Evolutionary conservation across 1,284 basidiomycete species (phyloP), one percentile per base, ranked within the genome.

Genomic region (Fomitopsis pinicola): DNA sequence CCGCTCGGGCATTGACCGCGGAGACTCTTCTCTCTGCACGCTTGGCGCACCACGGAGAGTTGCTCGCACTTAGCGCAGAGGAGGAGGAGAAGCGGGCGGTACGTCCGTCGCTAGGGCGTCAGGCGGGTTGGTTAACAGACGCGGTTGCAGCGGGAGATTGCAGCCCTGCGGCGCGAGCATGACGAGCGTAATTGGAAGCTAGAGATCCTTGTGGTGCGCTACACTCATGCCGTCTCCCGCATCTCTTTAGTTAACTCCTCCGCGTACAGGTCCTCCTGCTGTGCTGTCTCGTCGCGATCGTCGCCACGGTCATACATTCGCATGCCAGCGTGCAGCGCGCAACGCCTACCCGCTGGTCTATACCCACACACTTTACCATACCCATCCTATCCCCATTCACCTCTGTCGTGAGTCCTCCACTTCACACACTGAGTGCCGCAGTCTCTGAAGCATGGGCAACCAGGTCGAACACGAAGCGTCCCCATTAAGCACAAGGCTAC

Each of bases 321-420:
- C 66, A 78, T n/a, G 44, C 58, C 12, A 54, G 22, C 28, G n/a
- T 26, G n/a, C 61, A 59, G 46, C 48, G 35, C 15, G 52, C 26
- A 58, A 63, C 59, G n/a, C 26, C 59, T 17, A 64, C 69, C 12
- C 71, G 67, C 62, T 74, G 72, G 71, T 68, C 71, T 19, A 69
- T 73, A 28, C 73, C 82, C 0, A 76, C 78, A 1, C 86, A 88
- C 66, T 86, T 87, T 67, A 88, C 87, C 1, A 83, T 88, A 19
- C 86, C 86, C 9, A 84, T 88, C 8, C 68, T 88, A n/a, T 88
- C 86, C 0, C 86, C 86, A 0, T 88, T 87, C 66, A 80, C 85
- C 2, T 87, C 86, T 6, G 86, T 88, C 66, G 86, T 88, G 60
- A 60, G 61, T 57, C 1, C 22, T 17, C 12, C 15, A 26, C 19